Percentiles rank a stretch among this genome's conserved stretches.
Conservation (phyloP, 163 green algal species). For the Trebouxiophyceae sp. region DNA sequence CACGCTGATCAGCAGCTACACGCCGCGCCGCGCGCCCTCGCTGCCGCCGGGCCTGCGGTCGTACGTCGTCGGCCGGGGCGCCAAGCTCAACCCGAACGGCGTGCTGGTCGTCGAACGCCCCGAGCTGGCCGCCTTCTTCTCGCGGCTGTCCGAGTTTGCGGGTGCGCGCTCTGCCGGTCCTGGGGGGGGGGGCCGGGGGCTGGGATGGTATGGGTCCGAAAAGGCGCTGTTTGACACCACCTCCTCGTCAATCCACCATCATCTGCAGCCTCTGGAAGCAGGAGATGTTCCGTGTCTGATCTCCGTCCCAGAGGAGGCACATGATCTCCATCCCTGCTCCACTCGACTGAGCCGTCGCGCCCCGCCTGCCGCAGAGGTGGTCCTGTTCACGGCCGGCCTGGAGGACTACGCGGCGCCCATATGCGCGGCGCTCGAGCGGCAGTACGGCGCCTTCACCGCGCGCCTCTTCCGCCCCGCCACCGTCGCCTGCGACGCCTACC, state of each 20-base stretch:
- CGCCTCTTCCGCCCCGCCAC: slow-evolving; percentile 72
- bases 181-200: too few relatives aligned
- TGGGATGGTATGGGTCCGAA: too few relatives aligned
- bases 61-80: slow-evolving; percentile 60
- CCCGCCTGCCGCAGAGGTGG: slow-evolving; percentile 43
- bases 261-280: too few relatives aligned
- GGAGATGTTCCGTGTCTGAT: too few relatives aligned
- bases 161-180: too few relatives aligned
- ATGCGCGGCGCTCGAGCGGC: slow-evolving; percentile 61
- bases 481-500: slow-evolving; percentile 17
- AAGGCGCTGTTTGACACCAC: too few relatives aligned
- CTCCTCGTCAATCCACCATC: too few relatives aligned
- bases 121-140: slow-evolving; percentile 70
- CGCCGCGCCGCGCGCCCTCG: slow-evolving; percentile 53
- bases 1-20: slow-evolving; percentile 77
- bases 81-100: slow-evolving; percentile 64
- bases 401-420: slow-evolving; percentile 84
- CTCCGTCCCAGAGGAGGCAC: too few relatives aligned
- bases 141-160: slow-evolving; percentile 48
- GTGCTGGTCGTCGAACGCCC: slow-evolving; percentile 86
- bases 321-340: too few relatives aligned
- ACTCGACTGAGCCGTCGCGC: too few relatives aligned
- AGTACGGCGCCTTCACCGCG: slow-evolving; percentile 27
- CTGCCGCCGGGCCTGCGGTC: slow-evolving; percentile 44
- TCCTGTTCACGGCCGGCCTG: slow-evolving; percentile 69